Evolutionary conservation across 1,139 yeast genomes (phyloP), one percentile per base, ranked within the genome.

Genomic region (Candida glucosophila): DNA sequence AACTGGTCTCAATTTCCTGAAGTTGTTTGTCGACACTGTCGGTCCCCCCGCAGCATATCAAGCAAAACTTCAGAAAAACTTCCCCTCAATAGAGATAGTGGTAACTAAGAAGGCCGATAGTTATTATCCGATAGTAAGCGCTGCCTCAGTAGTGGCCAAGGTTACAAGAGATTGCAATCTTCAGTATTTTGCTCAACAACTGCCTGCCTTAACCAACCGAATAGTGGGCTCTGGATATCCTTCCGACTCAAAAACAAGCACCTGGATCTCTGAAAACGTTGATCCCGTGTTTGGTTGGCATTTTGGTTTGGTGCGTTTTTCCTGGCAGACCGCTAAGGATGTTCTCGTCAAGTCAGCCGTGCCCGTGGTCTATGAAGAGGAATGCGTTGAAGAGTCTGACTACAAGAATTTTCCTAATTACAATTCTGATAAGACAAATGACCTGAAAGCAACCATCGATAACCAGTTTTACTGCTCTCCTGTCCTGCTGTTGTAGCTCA

Each of bases 51-150:
- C 55, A 1, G 60, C 79, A 21, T 92, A 92, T 47, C 94, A 82
- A 43, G 72, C 67, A 12, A 90, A 88, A 49, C 58, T 92, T 25
- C 68, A 73, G 33, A 52, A 53, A 15, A 52, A 71, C 28, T 92
- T 92, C 44, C 95, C 96, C 0, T 54, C 51, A 1, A 57, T 85
- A 19, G 70, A 69, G 30, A 68, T 92, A 22, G 79, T 86, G 0
- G 98, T 92, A n/a, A 73, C 94, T 10, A 92, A 90, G 46, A 90
- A 90, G 47, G 98, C 98, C 0, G 98, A 92, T 58, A 76, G 95
- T 15, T 47, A 85, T n/a, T 90, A 68, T 47, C 96, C 97, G 1
- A 78, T 86, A 26, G 99, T 92, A 4, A 80, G 94, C 50, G 83
- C 93, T 1, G 99, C 98, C 0, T 81, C 95, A n/a, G 83, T 90